Percentiles rank a stretch among this genome's conserved stretches.
Conservation (phyloP, 2,329 filamentous ascomycete genomes). For the Claviceps capensis region DNA sequence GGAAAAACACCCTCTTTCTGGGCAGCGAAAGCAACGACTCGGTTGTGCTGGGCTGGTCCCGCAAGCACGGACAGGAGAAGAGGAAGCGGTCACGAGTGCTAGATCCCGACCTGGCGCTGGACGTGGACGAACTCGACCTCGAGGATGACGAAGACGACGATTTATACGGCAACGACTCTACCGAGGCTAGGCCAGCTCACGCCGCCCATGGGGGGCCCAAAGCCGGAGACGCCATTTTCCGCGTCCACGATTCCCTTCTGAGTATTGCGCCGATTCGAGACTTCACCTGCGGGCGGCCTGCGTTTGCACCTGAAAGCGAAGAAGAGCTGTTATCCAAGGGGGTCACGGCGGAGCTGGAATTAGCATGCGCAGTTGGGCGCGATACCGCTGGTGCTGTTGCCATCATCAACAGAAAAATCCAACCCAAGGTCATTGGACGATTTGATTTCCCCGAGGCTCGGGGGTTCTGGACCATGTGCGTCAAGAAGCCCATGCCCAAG, state of each 20-base stretch:
- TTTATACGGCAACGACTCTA: slow-evolving; percentile 48
- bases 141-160: slow-evolving; percentile 54
- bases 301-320: slow-evolving; percentile 29
- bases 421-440: slow-evolving; percentile 55
- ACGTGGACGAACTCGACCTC: slow-evolving; percentile 36
- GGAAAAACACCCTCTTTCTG: slow-evolving; percentile 60
- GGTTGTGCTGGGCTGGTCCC: slow-evolving; percentile 64
- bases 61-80: slow-evolving; percentile 49
- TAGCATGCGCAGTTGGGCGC: slow-evolving; percentile 48
- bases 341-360: slow-evolving; percentile 42
- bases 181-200: slow-evolving; percentile 37
- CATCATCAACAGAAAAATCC: slow-evolving; percentile 63
- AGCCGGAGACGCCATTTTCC: slow-evolving; percentile 56
- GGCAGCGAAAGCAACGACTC: slow-evolving; percentile 80
- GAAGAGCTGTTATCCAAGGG: slow-evolving; percentile 27
- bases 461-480: slow-evolving; percentile 69
- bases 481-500: slow-evolving; percentile 53
- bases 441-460: slow-evolving; percentile 61
- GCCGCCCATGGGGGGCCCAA: slow-evolving; percentile 28
- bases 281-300: slow-evolving; percentile 51
- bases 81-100: slow-evolving; percentile 48
- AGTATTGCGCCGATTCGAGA: slow-evolving; percentile 72
- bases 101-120: slow-evolving; percentile 38
- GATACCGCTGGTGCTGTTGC: slow-evolving; percentile 58
- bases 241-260: slow-evolving; percentile 60